Percentiles rank a stretch among this genome's conserved stretches.
phyloP scores from a whole-genome alignment of 257 asterid genomes.

The Jacaranda mimosifolia region DNA sequence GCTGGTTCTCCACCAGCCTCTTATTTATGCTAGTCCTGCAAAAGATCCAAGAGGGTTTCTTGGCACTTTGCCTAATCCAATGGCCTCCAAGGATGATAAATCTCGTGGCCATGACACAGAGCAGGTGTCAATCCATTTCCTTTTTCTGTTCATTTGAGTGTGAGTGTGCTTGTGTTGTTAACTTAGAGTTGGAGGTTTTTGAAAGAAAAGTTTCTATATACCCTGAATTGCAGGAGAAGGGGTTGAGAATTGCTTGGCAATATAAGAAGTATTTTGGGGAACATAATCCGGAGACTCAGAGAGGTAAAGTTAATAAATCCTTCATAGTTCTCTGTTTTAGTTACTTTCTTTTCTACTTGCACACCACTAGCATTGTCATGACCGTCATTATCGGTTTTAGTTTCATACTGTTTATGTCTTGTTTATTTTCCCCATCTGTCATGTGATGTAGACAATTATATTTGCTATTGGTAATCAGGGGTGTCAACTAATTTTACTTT shows the following conservation, averaged over 20 bases:
- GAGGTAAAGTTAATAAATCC: conserved; percentile 53
- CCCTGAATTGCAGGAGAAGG: conserved; percentile 66
- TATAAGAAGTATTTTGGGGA: conserved; percentile 90
- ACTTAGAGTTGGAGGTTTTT: conserved; percentile 23
- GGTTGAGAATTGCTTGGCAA: conserved; percentile 98
- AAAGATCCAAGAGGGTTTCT: conserved; percentile 92
- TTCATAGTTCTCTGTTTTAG: conserved; percentile 8
- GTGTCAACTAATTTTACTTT: neutral
- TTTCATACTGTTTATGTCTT: neutral
- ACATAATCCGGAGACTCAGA: conserved; percentile 66
- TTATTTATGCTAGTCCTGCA: conserved; percentile 89
- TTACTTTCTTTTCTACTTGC: neutral
- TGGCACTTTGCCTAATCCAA: conserved; percentile 83
- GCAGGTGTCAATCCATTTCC: conserved; percentile 56
- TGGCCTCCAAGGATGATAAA: conserved; percentile 76
- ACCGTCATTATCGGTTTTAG: neutral
- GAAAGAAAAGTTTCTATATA: conserved; percentile 14
- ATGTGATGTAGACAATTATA: conserved; percentile 8
- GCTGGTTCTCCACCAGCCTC: conserved; percentile 82
- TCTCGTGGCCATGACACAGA: conserved; percentile 67
- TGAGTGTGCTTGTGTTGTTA: conserved; percentile 8
- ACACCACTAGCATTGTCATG: conserved; percentile 3
- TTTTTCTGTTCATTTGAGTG: conserved; percentile 21
- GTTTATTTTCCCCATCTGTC: conserved; percentile 5
- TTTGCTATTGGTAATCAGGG: neutral